These are phyloP conservation scores for Xylariaceae sp. DNA, from an alignment of 2,329 filamentous ascomycete genomes.

Conservation along the genomic window DNA sequence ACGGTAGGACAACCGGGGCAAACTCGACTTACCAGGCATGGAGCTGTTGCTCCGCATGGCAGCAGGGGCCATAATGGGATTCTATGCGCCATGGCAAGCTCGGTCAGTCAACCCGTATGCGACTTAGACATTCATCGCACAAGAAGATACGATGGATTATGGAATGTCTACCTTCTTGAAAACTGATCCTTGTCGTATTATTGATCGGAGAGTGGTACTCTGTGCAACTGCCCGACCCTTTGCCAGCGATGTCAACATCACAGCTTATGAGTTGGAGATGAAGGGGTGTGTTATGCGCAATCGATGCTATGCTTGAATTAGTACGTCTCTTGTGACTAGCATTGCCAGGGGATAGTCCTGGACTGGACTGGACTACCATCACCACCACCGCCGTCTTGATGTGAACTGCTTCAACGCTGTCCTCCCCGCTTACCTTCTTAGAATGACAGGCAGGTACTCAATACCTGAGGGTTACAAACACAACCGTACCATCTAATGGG, in stretches of 20 bases:
- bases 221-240: constrained; percentile 31
- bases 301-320: neutral
- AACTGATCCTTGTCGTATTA: constrained; percentile 23
- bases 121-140: neutral
- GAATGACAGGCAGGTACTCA: too few relatives aligned
- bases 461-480: too few relatives aligned
- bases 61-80: constrained; percentile 47
- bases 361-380: too few relatives aligned
- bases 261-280: constrained; percentile 17
- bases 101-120: constrained; percentile 1
- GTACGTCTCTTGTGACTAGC: neutral
- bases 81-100: constrained; percentile 24
- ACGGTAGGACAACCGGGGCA: constrained; percentile 4
- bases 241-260: constrained; percentile 32
- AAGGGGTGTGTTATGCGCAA: neutral
- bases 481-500: too few relatives aligned
- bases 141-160: neutral
- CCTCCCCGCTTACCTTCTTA: too few relatives aligned
- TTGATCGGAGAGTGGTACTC: constrained; percentile 31
- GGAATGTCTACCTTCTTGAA: constrained; percentile 22
- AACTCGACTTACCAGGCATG: constrained; percentile 43
- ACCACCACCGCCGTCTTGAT: too few relatives aligned
- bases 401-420: too few relatives aligned
- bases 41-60: constrained; percentile 54
- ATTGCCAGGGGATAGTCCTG: too few relatives aligned